A percentile compares a stretch with the other conserved stretches of the same genome.
phyloP scores from a whole-genome alignment of 805 yeast species.

The Yamadazyma scolyti region DNA sequence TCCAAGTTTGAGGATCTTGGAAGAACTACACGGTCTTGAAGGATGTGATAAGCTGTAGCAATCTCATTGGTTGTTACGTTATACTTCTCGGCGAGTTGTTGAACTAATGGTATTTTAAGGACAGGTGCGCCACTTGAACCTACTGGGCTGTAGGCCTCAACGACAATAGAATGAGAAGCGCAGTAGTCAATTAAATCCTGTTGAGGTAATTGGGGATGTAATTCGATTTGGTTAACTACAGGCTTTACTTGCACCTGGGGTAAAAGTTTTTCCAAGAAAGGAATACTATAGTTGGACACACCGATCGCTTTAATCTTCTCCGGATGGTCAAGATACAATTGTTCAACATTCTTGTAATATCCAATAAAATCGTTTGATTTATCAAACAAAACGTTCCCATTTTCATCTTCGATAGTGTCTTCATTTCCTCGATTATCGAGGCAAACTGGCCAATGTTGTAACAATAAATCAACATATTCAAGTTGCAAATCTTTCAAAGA shows the following conservation, averaged over 20 bases:
- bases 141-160: slow-evolving; percentile 80
- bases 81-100: slow-evolving; percentile 54
- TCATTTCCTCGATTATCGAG: slow-evolving; percentile 57
- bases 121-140: slow-evolving; percentile 51
- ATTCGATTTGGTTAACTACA: slow-evolving; percentile 32
- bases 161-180: slow-evolving; percentile 48
- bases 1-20: slow-evolving; percentile 69
- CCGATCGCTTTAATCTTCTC: slow-evolving; percentile 39
- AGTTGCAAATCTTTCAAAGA: slow-evolving; percentile 65
- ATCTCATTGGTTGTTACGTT: slow-evolving; percentile 51
- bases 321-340: slow-evolving; percentile 2
- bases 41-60: slow-evolving; percentile 55
- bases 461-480: slow-evolving; percentile 76
- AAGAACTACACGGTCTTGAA: slow-evolving; percentile 55
- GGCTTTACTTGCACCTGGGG: slow-evolving; percentile 25
- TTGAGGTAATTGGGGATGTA: slow-evolving; percentile 36
- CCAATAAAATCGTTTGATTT: slow-evolving; percentile 26
- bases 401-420: slow-evolving; percentile 39
- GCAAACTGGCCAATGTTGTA: slow-evolving; percentile 87
- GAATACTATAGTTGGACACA: slow-evolving; percentile 31
- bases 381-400: slow-evolving; percentile 29
- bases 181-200: slow-evolving; percentile 47
- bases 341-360: slow-evolving; percentile 15
- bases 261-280: slow-evolving; percentile 24
- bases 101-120: slow-evolving; percentile 45